A percentile compares a stretch with the other conserved stretches of the same genome.
phyloP scores from a whole-genome alignment of 495 filamentous ascomycete genomes.

The Amphirosellinia nigrospora region DNA sequence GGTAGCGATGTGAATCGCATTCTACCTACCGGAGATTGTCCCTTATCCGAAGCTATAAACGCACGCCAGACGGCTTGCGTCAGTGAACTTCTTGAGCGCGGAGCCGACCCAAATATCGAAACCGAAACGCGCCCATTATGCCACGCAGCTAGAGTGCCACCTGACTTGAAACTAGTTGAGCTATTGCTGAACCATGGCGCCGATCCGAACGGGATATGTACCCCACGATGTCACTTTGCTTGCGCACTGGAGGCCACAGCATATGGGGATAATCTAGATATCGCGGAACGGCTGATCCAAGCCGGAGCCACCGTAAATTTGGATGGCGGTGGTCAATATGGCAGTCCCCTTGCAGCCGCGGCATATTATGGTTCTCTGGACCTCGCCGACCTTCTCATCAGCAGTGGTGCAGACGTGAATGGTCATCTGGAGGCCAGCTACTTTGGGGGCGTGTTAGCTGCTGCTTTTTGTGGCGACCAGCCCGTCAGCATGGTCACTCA shows the following conservation, averaged over 20 bases:
- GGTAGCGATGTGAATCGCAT: conserved; percentile 8
- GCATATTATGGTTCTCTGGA: background rate
- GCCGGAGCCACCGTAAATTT: background rate
- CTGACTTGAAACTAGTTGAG: no score
- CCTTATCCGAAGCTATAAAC: background rate
- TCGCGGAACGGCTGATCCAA: background rate
- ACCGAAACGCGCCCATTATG: no score
- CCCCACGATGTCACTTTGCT: background rate
- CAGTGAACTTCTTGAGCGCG: background rate
- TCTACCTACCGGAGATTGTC: background rate
- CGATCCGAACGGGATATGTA: background rate
- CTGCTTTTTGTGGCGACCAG: background rate
- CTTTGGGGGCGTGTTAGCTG: background rate
- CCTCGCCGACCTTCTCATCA: background rate
- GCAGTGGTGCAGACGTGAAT: background rate
- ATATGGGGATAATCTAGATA: background rate
- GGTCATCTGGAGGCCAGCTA: background rate
- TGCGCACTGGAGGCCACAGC: conserved; percentile 3
- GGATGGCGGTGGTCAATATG: background rate
- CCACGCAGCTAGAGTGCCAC: no score
- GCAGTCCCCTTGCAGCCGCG: background rate
- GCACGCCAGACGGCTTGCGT: background rate
- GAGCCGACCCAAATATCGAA: background rate
- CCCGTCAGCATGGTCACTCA: background rate
- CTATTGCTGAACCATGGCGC: no score